Conservation (phyloP, 2,329 filamentous ascomycete species). For the Talaromyces sp. region DNA sequence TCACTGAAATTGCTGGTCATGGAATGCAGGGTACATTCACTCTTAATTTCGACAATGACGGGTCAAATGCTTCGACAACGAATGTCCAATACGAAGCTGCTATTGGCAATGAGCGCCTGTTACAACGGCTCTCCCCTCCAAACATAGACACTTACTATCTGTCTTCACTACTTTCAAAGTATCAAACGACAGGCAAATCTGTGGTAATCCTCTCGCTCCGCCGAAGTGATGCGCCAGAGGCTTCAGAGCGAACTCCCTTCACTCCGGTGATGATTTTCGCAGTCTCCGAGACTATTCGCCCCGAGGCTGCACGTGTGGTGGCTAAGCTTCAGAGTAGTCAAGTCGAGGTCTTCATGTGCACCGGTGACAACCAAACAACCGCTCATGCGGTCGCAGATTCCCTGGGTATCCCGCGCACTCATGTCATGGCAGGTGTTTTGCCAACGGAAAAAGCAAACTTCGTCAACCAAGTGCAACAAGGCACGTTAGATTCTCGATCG, state of each 20-base stretch:
- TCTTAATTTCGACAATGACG: conserved; percentile 24
- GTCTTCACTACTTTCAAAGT: conserved; percentile 35
- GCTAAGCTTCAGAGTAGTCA: conserved; percentile 60
- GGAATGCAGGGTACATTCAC: conserved; percentile 54
- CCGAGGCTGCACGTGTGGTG: conserved; percentile 65
- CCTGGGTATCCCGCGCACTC: conserved; percentile 67
- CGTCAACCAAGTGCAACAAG: conserved; percentile 35
- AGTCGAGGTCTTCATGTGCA: conserved; percentile 84
- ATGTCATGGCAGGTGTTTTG: conserved; percentile 83
- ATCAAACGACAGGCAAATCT: conserved; percentile 42
- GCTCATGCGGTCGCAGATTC: conserved; percentile 71
- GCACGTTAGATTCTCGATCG: neutral
- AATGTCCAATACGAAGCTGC: conserved; percentile 44
- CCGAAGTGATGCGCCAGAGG: neutral
- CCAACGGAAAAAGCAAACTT: conserved; percentile 69
- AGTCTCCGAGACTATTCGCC: conserved; percentile 75
- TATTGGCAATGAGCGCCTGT: conserved; percentile 55
- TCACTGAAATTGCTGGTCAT: conserved; percentile 56
- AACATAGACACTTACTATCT: conserved; percentile 34
- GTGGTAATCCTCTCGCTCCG: conserved; percentile 44
- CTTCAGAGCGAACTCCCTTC: conserved; percentile 26
- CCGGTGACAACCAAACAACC: conserved; percentile 81
- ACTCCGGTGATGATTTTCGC: conserved; percentile 64
- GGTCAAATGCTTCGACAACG: conserved; percentile 7
- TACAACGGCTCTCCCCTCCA: conserved; percentile 31